These are phyloP conservation scores for Cercospora brassicicola DNA, from an alignment of 2,329 filamentous ascomycete genomes.

Conservation along the genomic window DNA sequence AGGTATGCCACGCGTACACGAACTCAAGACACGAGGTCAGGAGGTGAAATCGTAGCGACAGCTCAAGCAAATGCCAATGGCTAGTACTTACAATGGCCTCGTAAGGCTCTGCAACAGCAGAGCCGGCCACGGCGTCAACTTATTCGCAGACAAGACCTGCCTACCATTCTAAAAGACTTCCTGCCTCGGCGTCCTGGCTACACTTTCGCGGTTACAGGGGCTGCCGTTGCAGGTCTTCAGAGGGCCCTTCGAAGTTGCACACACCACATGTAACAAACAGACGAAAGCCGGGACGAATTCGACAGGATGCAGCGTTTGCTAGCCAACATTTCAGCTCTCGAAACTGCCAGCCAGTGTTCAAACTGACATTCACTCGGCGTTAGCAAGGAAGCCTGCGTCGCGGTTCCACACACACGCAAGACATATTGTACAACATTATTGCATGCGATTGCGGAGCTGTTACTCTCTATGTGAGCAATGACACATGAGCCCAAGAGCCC, in stretches of 20 bases:
- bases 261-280: not conserved
- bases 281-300: not conserved
- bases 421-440: not conserved
- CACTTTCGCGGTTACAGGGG: not conserved
- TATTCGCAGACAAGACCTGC: not conserved
- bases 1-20: not conserved
- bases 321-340: not conserved
- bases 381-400: not conserved
- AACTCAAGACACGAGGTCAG: not conserved
- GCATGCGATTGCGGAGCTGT: not conserved
- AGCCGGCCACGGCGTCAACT: not conserved
- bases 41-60: not conserved
- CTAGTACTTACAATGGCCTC: not conserved
- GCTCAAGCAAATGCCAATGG: not conserved
- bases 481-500: not conserved
- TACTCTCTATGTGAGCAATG: not conserved
- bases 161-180: not conserved
- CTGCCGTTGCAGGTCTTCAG: not conserved
- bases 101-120: not conserved
- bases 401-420: not conserved
- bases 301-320: not conserved
- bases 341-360: not conserved
- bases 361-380: not conserved
- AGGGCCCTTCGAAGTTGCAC: not conserved
- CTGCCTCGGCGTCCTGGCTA: not conserved